Base-by-base conservation (phyloP, 345 rosid species). In the Hibiscus syriacus region DNA sequence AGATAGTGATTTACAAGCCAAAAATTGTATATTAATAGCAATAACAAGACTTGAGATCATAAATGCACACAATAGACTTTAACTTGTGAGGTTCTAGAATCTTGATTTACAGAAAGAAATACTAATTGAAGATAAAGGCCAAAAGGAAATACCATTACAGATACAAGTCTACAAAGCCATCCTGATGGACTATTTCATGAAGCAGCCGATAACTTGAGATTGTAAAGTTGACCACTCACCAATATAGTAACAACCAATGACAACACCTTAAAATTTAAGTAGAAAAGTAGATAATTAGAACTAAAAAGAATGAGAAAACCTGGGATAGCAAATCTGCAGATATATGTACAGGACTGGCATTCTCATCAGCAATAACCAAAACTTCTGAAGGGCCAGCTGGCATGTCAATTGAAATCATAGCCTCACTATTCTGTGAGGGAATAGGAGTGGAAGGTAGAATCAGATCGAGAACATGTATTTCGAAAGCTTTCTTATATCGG, bases 301-400 rank as follows among this genome's bases (percentile, higher is more conserved):
- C 72, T 55, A 20, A 34, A 11, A n/a, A 41, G 71, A 32, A 68
- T 46, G 50, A 14, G 43, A 67, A 25, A 71, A 93, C 95, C 97
- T 94, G 55, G n/a, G 97, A 94, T 54, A 94, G 85, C 71, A 94
- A 83, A 80, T 94, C 99, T 2, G 91, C 87, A 76, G 97, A 96
- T 79, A 94, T 80, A 80, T 94, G 91, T 57, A 84, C 86, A 58
- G 99, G 97, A 74, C 55, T 86, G 25, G 97, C 90, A 82, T 78
- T 68, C 71, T 77, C 80, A 66, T 94, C 97, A 54, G 97, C 99
- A 78, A 91, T 87, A 53, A 94, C 96, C 62, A 91, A 63, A 61
- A 91, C 99, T 79, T 94, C 97, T 3, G 96, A 94, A 85, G 97
- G 99, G 55, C 97, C 99, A 68, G 97, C 99, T 54, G 97, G 99